Percentiles rank a stretch among this genome's conserved stretches.
Conservation (phyloP, 1,284 basidiomycete species). For the Leccinum subatratum region DNA sequence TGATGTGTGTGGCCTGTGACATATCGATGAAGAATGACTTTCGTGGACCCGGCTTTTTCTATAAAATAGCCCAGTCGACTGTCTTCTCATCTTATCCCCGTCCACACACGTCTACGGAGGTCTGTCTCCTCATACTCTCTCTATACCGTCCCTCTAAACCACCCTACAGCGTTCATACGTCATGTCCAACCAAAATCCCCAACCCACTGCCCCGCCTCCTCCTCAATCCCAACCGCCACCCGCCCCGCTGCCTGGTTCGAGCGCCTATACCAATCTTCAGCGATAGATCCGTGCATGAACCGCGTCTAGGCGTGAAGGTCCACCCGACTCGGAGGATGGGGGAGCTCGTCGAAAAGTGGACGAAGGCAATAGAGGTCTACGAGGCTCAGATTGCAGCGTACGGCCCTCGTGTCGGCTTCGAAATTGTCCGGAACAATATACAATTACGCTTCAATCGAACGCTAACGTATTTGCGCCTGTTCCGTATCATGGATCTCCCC, state of each 20-base stretch:
- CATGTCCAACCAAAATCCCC: conserved; percentile 16
- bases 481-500: conserved; percentile 59
- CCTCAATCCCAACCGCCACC: neutral
- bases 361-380: conserved; percentile 15
- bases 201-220: conserved; percentile 11
- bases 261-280: too few species aligned
- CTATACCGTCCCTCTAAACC: neutral
- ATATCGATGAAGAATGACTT: conserved; percentile 33
- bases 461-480: conserved; percentile 41
- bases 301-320: neutral
- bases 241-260: too few species aligned
- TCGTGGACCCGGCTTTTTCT: conserved; percentile 19
- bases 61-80: conserved; percentile 24
- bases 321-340: neutral
- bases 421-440: conserved; percentile 17
- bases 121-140: conserved; percentile 4
- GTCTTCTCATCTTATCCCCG: neutral
- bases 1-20: conserved; percentile 13
- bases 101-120: conserved; percentile 5
- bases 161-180: conserved; percentile 7
- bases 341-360: conserved; percentile 16
- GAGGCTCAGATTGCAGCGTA: conserved; percentile 21
- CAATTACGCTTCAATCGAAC: conserved; percentile 19
- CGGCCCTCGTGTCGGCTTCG: conserved; percentile 17
- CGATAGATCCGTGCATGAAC: conserved; percentile 15